Evolutionary conservation across 192 early-diverging fungal species (phyloP).

Genomic region (Linnemannia zychae): DNA sequence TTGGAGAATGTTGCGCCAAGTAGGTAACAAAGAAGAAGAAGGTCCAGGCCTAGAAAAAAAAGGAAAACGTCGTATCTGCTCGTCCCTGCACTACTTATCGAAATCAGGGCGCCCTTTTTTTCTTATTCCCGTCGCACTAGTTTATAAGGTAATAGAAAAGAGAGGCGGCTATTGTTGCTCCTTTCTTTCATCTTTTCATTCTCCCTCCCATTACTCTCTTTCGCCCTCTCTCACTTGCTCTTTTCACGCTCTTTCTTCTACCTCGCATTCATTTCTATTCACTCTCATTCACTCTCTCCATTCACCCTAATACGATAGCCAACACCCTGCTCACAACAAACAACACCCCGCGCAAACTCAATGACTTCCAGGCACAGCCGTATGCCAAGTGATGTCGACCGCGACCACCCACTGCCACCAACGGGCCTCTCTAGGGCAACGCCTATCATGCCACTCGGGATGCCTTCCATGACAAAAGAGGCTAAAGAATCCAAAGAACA

Average conservation of each 20-base stretch:
- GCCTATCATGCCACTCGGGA: constrained; percentile 47
- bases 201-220: neutral
- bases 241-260: neutral
- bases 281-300: neutral
- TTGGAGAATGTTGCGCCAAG: neutral
- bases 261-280: neutral
- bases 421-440: constrained; percentile 29
- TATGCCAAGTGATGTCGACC: constrained; percentile 38
- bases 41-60: neutral
- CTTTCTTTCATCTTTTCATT: neutral
- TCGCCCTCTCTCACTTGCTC: neutral
- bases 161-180: neutral
- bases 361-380: constrained; percentile 44
- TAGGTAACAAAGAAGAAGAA: neutral
- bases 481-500: constrained; percentile 46
- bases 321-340: neutral
- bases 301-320: neutral
- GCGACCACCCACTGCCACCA: constrained; percentile 15
- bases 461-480: constrained; percentile 45
- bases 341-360: neutral
- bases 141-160: neutral
- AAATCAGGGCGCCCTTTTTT: neutral
- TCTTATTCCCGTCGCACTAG: neutral
- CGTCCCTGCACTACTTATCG: neutral
- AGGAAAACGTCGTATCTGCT: neutral